These are phyloP conservation scores for Oryza longistaminata DNA, from an alignment of 176 grass and related monocot species.

Conservation along the genomic window DNA sequence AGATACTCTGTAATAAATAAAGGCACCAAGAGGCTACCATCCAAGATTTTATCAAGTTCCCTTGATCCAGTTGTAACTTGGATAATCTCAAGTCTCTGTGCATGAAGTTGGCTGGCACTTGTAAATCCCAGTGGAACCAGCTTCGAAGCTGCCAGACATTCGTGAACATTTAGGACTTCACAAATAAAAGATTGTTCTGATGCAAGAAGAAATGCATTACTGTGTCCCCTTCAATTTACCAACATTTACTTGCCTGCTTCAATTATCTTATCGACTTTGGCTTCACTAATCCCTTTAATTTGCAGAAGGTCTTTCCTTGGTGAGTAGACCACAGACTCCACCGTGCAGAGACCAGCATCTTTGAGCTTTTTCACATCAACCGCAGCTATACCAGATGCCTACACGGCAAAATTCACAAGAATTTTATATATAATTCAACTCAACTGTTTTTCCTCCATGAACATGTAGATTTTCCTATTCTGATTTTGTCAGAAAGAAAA, in stretches of 20 bases:
- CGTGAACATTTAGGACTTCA: not conserved
- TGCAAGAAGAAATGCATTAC: not conserved
- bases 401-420: constrained; percentile 31
- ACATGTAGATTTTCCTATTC: not conserved
- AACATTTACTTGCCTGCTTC: constrained; percentile 64
- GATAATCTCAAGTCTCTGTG: constrained; percentile 93
- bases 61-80: constrained; percentile 88
- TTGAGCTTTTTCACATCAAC: constrained; percentile 94
- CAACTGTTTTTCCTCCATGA: not conserved
- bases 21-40: constrained; percentile 50
- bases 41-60: constrained; percentile 93
- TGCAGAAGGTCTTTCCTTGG: constrained; percentile 95
- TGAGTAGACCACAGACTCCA: constrained; percentile 78
- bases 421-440: not conserved
- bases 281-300: constrained; percentile 98
- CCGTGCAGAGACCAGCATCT: constrained; percentile 89
- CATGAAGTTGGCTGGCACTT: constrained; percentile 86
- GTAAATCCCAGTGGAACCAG: constrained; percentile 92
- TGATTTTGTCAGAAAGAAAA: not conserved
- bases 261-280: constrained; percentile 96
- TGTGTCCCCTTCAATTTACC: constrained; percentile 17
- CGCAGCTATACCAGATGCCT: constrained; percentile 94
- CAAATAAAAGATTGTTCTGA: not conserved
- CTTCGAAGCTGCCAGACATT: constrained; percentile 70
- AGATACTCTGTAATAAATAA: not conserved